Conservation (phyloP, 2,329 filamentous ascomycete genomes). For the Talaromyces sp. region DNA sequence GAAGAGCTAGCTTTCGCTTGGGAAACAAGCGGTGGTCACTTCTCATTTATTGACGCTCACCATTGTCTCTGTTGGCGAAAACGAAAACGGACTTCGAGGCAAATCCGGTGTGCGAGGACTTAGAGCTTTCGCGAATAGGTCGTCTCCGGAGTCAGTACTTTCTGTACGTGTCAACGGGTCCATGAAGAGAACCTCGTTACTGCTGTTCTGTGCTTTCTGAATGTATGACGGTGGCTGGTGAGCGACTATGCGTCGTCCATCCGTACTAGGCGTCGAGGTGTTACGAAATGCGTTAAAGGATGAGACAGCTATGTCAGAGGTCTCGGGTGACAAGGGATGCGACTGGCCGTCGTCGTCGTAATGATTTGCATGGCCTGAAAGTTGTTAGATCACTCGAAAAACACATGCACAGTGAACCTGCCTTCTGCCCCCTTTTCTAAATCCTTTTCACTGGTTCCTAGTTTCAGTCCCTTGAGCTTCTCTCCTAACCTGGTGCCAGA, state of each 20-base stretch:
- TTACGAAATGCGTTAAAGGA: conserved; percentile 54
- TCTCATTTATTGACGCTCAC: conserved; percentile 4
- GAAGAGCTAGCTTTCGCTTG: background rate
- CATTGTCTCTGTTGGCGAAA: conserved; percentile 41
- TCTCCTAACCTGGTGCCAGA: conserved; percentile 67
- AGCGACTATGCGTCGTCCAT: conserved; percentile 24
- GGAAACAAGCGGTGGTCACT: background rate
- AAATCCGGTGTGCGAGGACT: conserved; percentile 83
- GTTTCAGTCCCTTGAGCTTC: conserved; percentile 71
- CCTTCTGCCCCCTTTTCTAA: conserved; percentile 51
- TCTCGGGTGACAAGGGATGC: conserved; percentile 57
- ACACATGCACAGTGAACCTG: conserved; percentile 30
- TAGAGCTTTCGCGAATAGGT: conserved; percentile 80
- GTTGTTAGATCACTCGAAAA: background rate
- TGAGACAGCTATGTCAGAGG: conserved; percentile 59
- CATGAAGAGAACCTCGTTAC: conserved; percentile 27
- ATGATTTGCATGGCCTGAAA: background rate
- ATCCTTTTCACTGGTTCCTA: conserved; percentile 67
- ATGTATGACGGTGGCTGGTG: conserved; percentile 35
- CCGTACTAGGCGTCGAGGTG: conserved; percentile 15
- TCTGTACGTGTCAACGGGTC: conserved; percentile 27
- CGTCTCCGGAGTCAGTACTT: conserved; percentile 61
- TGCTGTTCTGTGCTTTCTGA: conserved; percentile 32
- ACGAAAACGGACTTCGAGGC: conserved; percentile 73
- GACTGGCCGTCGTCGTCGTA: conserved; percentile 18